Evolutionary conservation across 371 early-diverging fungal species (phyloP).

Genomic region (Mortierella sp.): DNA sequence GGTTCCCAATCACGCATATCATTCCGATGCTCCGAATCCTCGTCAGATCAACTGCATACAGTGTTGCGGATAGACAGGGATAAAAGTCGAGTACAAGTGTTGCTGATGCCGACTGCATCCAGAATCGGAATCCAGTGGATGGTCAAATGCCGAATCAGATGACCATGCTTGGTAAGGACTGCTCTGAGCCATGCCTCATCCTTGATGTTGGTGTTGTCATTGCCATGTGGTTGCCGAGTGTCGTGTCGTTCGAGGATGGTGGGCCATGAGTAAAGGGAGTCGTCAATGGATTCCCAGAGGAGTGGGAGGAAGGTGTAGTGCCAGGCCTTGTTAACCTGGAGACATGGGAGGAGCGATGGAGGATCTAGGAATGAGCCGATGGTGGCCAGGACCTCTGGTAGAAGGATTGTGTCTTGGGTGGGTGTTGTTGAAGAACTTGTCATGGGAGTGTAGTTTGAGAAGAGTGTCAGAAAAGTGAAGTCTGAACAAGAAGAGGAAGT

Average conservation of each 20-base stretch:
- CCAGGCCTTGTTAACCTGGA: neutral
- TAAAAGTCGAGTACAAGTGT: neutral
- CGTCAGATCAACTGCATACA: neutral
- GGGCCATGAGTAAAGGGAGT: neutral
- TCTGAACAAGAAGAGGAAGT: too few relatives aligned
- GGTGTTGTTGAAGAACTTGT: neutral
- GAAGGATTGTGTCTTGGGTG: neutral
- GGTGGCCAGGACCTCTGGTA: neutral
- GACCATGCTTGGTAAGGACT: neutral
- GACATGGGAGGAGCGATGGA: neutral
- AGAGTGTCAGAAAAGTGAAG: neutral
- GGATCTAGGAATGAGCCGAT: neutral
- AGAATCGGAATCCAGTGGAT: neutral
- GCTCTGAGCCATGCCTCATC: neutral
- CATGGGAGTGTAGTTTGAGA: neutral
- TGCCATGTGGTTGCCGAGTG: neutral
- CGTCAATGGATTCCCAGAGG: constrained; percentile 2
- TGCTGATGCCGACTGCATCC: neutral
- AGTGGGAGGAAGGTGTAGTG: neutral
- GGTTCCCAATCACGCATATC: neutral
- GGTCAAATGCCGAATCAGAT: neutral
- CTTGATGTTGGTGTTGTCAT: neutral
- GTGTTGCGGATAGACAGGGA: neutral
- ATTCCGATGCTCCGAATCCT: neutral
- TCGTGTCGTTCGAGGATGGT: neutral